phyloP scores from a whole-genome alignment of 2,329 filamentous ascomycete species.

The Zymoseptoria tritici region DNA sequence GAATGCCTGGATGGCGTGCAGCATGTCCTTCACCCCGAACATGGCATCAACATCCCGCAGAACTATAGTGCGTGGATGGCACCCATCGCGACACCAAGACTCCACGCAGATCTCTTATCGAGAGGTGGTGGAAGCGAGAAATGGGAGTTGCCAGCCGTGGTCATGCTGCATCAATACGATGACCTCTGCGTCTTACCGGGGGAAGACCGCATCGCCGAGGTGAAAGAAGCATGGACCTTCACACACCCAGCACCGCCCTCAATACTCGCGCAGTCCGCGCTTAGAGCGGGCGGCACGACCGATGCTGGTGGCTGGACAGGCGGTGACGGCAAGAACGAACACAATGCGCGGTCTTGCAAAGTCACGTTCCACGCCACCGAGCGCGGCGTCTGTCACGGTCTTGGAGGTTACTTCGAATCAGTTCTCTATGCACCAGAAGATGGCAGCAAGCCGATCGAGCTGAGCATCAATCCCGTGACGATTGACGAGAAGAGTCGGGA shows the following conservation, averaged over 20 bases:
- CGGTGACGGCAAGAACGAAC: constrained; percentile 76
- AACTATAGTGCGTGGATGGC: constrained; percentile 91
- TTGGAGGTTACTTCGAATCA: constrained; percentile 93
- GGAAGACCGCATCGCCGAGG: constrained; percentile 38
- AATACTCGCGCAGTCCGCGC: constrained; percentile 50
- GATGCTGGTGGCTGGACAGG: constrained; percentile 65
- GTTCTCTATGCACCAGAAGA: constrained; percentile 62
- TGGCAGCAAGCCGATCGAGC: constrained; percentile 57
- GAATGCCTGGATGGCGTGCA: constrained; percentile 96
- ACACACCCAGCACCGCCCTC: constrained; percentile 61
- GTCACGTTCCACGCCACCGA: constrained; percentile 70
- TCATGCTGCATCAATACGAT: constrained; percentile 84
- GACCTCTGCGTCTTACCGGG: constrained; percentile 58
- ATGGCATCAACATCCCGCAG: constrained; percentile 87
- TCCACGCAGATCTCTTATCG: constrained; percentile 70
- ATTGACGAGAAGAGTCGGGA: constrained; percentile 90
- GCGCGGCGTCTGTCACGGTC: constrained; percentile 77
- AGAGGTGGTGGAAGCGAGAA: constrained; percentile 53
- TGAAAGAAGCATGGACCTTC: constrained; percentile 76
- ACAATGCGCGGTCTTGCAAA: constrained; percentile 76
- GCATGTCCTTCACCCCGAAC: constrained; percentile 67
- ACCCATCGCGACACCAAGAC: constrained; percentile 80
- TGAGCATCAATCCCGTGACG: constrained; percentile 85
- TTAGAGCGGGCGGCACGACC: constrained; percentile 55
- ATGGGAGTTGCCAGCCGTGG: constrained; percentile 89